These are phyloP conservation scores for Fraxinus quadrangulata DNA, from an alignment of 257 asterid species.

Conservation along the genomic window DNA sequence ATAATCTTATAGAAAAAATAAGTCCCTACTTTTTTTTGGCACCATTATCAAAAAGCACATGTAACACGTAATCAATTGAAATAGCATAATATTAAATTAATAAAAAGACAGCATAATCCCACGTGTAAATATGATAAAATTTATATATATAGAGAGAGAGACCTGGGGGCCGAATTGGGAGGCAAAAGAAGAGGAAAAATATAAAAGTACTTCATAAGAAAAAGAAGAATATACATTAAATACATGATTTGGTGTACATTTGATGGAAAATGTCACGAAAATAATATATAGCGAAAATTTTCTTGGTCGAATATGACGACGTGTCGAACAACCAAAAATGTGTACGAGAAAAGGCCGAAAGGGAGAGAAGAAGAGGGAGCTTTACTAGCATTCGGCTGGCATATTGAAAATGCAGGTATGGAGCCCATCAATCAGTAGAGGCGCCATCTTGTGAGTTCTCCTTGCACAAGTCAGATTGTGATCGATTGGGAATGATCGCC, in stretches of 20 bases:
- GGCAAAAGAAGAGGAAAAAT: neutral
- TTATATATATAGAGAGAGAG: too few relatives aligned
- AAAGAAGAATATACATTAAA: too few relatives aligned
- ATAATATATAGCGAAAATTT: neutral
- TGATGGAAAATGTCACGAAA: neutral
- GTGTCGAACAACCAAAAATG: too few relatives aligned
- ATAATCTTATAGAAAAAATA: too few relatives aligned
- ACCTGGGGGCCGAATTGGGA: neutral
- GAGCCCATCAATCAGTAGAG: conserved; percentile 21
- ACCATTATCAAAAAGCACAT: too few relatives aligned
- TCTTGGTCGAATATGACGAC: neutral
- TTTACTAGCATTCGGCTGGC: neutral
- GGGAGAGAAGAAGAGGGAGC: neutral
- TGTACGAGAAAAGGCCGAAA: neutral
- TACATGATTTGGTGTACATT: neutral
- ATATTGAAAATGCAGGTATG: conserved; percentile 7
- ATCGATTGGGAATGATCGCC: conserved; percentile 26
- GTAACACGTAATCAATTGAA: neutral
- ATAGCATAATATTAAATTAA: neutral
- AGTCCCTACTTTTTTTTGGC: too few relatives aligned
- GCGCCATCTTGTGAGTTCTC: conserved; percentile 30
- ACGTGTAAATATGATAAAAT: too few relatives aligned
- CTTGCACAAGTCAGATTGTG: conserved; percentile 36
- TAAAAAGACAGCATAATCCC: neutral
- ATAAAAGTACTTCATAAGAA: neutral